These are phyloP conservation scores for Nidularia sp. DNA, from an alignment of 768 basidiomycete species.

Conservation along the genomic window DNA sequence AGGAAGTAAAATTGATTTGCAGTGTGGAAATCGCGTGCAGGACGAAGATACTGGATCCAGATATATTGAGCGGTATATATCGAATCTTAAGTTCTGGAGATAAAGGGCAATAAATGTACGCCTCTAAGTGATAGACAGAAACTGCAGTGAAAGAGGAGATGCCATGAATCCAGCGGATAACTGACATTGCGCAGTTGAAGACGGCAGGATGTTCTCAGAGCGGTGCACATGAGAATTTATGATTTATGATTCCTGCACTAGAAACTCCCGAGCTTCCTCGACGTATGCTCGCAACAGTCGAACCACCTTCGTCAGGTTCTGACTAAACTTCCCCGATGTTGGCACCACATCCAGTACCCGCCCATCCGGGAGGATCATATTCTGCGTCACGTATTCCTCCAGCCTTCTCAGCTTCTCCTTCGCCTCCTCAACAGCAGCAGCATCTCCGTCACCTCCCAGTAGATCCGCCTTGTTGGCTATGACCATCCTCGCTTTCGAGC, in stretches of 20 bases:
- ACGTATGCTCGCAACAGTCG: constrained; percentile 67
- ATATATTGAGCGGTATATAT: too few species aligned
- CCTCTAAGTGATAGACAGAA: too few species aligned
- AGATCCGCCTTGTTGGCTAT: constrained; percentile 95
- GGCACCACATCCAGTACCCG: constrained; percentile 67
- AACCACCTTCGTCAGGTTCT: constrained; percentile 75
- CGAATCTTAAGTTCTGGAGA: too few species aligned
- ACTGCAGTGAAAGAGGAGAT: too few species aligned
- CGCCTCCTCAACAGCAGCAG: constrained; percentile 46
- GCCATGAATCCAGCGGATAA: too few species aligned
- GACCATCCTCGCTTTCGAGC: constrained; percentile 71
- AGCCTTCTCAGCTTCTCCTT: constrained; percentile 52
- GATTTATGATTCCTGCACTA: neutral
- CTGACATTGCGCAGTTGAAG: too few species aligned
- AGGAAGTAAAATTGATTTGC: too few species aligned
- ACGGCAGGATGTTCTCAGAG: too few species aligned
- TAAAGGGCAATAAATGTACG: too few species aligned
- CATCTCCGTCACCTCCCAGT: constrained; percentile 49
- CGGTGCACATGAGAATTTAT: too few species aligned
- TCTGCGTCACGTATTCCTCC: constrained; percentile 49
- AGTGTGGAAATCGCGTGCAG: too few species aligned
- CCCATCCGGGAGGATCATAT: constrained; percentile 33
- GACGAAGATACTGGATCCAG: too few species aligned
- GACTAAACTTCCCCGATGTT: constrained; percentile 79
- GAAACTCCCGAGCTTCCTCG: constrained; percentile 25